phyloP scores from a whole-genome alignment of 305 asterid genomes.

The Vinca major region DNA sequence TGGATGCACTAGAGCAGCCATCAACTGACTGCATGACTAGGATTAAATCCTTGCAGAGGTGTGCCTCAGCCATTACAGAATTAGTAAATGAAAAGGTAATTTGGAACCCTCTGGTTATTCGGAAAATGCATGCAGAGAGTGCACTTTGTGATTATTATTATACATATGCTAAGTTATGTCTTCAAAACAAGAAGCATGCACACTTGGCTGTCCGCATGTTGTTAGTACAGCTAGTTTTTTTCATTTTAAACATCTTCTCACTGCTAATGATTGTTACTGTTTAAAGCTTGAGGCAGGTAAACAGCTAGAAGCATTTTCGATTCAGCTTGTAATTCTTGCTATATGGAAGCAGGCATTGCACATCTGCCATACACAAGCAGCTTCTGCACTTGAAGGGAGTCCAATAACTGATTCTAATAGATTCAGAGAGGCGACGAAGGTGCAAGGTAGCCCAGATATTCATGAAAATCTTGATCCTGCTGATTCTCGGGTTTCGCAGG shows the following conservation, averaged over 20 bases:
- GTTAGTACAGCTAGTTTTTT: background rate
- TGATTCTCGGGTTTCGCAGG: conserved; percentile 28
- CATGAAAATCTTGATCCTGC: conserved; percentile 33
- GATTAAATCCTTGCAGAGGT: conserved; percentile 59
- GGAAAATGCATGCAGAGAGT: background rate
- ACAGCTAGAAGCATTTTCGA: conserved; percentile 70
- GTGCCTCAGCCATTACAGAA: conserved; percentile 58
- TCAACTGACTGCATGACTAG: conserved; percentile 59
- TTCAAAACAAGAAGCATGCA: background rate
- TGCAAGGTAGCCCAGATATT: conserved; percentile 14
- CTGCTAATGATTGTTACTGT: conserved; percentile 16
- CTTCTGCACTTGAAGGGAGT: conserved; percentile 21
- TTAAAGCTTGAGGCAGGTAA: conserved; percentile 48
- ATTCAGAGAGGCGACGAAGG: conserved; percentile 17
- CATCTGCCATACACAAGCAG: conserved; percentile 63
- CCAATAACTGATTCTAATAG: conserved; percentile 8
- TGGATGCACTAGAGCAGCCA: conserved; percentile 45
- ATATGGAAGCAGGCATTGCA: conserved; percentile 83
- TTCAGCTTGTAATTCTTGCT: conserved; percentile 82
- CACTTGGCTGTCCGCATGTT: background rate
- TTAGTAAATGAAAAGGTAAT: conserved; percentile 77
- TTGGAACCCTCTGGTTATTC: background rate
- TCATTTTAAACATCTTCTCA: background rate
- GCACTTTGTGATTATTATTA: background rate
- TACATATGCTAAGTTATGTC: background rate